Evolutionary conservation across 768 basidiomycete species (phyloP).

Genomic region (Udeniomyces megalosporus): DNA sequence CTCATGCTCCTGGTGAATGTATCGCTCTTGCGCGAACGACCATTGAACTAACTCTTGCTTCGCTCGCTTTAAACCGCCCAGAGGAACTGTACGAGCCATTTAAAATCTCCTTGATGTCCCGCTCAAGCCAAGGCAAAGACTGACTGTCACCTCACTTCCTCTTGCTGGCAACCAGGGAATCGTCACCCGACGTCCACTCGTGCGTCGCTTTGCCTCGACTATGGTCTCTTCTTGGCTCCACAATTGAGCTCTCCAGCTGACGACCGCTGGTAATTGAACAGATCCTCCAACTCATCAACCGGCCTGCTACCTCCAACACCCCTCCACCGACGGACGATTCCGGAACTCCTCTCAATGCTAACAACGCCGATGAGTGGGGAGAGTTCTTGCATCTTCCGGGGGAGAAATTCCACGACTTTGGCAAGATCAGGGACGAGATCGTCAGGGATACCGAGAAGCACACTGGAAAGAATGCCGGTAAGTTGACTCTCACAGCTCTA

Average conservation of each 20-base stretch:
- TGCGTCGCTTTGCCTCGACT: constrained; percentile 25
- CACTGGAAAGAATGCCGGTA: constrained; percentile 83
- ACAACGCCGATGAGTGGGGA: constrained; percentile 94
- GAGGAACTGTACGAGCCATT: constrained; percentile 45
- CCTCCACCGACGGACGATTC: not conserved
- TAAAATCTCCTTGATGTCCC: not conserved
- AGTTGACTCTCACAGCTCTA: constrained; percentile 11
- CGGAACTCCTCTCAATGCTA: constrained; percentile 35
- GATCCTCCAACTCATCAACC: constrained; percentile 89
- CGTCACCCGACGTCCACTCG: constrained; percentile 89
- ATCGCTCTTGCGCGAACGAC: not conserved
- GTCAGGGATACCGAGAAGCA: constrained; percentile 93
- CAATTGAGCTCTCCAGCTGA: constrained; percentile 9
- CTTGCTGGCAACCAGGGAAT: constrained; percentile 41
- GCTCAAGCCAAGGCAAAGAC: too few species aligned
- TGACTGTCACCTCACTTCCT: too few species aligned
- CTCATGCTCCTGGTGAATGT: not conserved
- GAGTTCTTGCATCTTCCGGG: constrained; percentile 90
- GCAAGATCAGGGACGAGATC: constrained; percentile 91
- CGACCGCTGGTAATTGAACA: constrained; percentile 22
- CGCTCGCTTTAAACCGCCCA: constrained; percentile 24
- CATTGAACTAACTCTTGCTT: not conserved
- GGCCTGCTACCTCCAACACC: constrained; percentile 35
- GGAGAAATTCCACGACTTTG: constrained; percentile 96
- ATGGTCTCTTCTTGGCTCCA: not conserved